Conservation (phyloP, 805 yeast species). For the Saturnispora hagleri region DNA sequence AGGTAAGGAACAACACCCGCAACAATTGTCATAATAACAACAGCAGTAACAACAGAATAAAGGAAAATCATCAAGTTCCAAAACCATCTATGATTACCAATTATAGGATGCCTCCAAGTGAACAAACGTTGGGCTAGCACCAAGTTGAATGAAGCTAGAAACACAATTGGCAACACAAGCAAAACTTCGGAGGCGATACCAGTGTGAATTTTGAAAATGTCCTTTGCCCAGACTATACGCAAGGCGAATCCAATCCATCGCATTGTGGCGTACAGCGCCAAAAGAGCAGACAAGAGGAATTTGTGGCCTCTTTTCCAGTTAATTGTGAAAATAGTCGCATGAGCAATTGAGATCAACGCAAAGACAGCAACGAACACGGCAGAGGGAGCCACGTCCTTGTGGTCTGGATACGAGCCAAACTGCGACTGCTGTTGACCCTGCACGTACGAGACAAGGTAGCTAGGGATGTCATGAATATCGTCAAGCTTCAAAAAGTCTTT, state of each 20-base stretch:
- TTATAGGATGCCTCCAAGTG: constrained; percentile 70
- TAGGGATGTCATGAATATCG: constrained; percentile 30
- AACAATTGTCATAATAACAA: constrained; percentile 60
- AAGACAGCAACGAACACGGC: constrained; percentile 49
- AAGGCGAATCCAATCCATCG: constrained; percentile 51
- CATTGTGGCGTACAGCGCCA: constrained; percentile 43
- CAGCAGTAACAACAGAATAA: constrained; percentile 45
- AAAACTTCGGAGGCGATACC: constrained; percentile 55
- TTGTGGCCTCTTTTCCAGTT: constrained; percentile 50
- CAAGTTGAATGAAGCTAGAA: constrained; percentile 50
- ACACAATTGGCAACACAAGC: constrained; percentile 47
- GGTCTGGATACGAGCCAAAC: constrained; percentile 56
- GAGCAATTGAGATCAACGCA: constrained; percentile 37
- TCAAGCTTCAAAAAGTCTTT: constrained; percentile 19
- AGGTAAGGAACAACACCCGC: constrained; percentile 54
- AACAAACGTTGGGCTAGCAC: constrained; percentile 64
- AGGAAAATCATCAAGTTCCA: constrained; percentile 41
- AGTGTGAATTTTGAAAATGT: constrained; percentile 33
- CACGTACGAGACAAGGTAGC: constrained; percentile 29
- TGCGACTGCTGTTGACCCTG: constrained; percentile 36
- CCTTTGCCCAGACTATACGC: constrained; percentile 51
- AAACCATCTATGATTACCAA: constrained; percentile 45
- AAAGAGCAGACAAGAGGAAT: constrained; percentile 46
- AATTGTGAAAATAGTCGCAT: constrained; percentile 36
- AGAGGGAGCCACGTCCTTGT: constrained; percentile 49